phyloP scores from a whole-genome alignment of 2,329 filamentous ascomycete species.

The Emmonsiellopsis sp. region DNA sequence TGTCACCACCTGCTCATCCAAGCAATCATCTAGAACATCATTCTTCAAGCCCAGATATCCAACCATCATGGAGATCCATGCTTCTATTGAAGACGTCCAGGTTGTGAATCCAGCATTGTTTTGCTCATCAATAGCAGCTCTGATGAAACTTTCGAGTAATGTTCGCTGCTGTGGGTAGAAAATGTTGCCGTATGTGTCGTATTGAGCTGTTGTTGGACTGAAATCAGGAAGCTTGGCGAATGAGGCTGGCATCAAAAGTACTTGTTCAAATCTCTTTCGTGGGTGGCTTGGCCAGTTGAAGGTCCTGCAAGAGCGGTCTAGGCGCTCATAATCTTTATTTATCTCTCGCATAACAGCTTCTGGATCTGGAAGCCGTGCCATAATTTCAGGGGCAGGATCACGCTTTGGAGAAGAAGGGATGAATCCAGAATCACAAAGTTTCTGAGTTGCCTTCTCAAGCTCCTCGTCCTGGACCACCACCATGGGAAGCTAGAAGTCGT shows the following conservation, averaged over 20 bases:
- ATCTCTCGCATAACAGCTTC: constrained; percentile 2
- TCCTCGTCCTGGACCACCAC: constrained; percentile 8
- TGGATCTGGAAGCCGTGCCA: constrained; percentile 6
- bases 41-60: constrained; percentile 2
- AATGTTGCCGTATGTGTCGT: constrained; percentile 8
- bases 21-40: constrained; percentile 4
- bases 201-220: constrained; percentile 4
- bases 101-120: not conserved
- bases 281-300: constrained; percentile 5
- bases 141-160: constrained; percentile 6
- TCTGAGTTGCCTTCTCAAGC: constrained; percentile 4
- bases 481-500: constrained; percentile 1
- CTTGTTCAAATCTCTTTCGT: constrained; percentile 1
- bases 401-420: constrained; percentile 7
- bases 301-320: constrained; percentile 8
- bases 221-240: constrained; percentile 6
- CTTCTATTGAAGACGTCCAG: constrained; percentile 1
- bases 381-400: constrained; percentile 6
- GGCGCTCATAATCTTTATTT: constrained; percentile 2
- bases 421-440: constrained; percentile 6
- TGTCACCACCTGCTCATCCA: not conserved
- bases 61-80: constrained; percentile 2
- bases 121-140: constrained; percentile 3
- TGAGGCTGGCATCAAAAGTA: constrained; percentile 7
- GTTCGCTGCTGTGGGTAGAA: constrained; percentile 7